Conservation (phyloP, 345 rosid species). For the Cardiospermum halicacabum region DNA sequence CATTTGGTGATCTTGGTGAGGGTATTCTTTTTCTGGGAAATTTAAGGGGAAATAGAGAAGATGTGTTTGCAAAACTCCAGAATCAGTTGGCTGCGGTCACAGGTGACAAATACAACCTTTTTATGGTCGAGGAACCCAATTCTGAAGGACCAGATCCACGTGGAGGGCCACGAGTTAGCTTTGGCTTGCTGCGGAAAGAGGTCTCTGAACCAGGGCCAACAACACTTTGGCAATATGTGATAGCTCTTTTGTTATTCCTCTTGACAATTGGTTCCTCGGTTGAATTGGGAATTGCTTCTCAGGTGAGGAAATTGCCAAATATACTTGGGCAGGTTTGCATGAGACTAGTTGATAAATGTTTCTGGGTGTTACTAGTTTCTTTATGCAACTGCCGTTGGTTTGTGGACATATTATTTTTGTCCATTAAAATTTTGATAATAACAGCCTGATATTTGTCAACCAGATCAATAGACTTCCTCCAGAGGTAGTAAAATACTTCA, state of each 20-base stretch:
- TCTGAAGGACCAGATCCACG: conserved; percentile 91
- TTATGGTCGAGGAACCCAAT: conserved; percentile 95
- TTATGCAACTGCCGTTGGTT: conserved; percentile 2
- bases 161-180: conserved; percentile 94
- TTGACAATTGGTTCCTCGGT: conserved; percentile 86
- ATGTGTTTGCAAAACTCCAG: conserved; percentile 78
- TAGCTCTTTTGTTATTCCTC: conserved; percentile 73
- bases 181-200: conserved; percentile 88
- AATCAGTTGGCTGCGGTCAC: conserved; percentile 53
- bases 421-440: conserved; percentile 7
- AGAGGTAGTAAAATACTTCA: conserved; percentile 85
- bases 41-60: conserved; percentile 74
- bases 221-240: conserved; percentile 97
- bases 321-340: neutral
- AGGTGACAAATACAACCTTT: conserved; percentile 76
- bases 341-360: neutral
- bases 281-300: conserved; percentile 93
- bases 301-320: conserved; percentile 37
- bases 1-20: conserved; percentile 86
- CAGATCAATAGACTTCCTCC: conserved; percentile 96
- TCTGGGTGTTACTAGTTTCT: neutral
- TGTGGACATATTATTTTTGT: neutral
- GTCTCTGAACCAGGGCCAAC: conserved; percentile 96
- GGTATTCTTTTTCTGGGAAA: conserved; percentile 90
- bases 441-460: conserved; percentile 18